Evolutionary conservation across 2,329 filamentous ascomycete genomes (phyloP), one percentile per base, ranked within the genome.

Genomic region (Lizonia empirigonia): DNA sequence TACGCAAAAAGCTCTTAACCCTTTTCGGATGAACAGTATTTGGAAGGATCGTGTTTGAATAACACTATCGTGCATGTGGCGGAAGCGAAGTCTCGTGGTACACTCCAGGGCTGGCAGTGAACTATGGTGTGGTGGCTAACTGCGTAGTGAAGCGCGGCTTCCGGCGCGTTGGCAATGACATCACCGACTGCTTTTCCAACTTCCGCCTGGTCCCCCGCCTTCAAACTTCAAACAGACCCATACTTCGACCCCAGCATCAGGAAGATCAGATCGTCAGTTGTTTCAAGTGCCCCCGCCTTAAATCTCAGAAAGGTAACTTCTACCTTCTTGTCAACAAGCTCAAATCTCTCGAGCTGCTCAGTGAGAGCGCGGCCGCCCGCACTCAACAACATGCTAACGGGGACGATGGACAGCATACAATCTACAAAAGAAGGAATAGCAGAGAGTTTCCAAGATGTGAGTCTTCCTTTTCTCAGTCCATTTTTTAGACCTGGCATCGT

Each of bases 321-420:
- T 27, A 39, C 18, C 37, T 24, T 37, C 42, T 29, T 20, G 5
- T 44, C 37, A 27, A 16, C 29, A 20, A 24, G 39, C 20, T 18
- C 41, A 55, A n/a, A 24, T 27, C 26, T 33, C 29, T 33, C 32
- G 41, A 58, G 56, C 44, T 58, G 29, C 50, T 56, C 46, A 48
- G 52, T 57, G 38, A 58, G 39, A 37, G 49, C 48, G 46, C 35
- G 41, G 49, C 38, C 40, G 38, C 50, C 30, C 38, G 22, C 24
- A 29, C 30, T 24, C 15, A 38, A 36, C 38, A 44, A 45, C n/a
- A 24, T 61, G 60, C 65, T 69, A 59, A 70, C 58, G 60, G 59
- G 59, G 56, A 53, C 45, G 37, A 54, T 47, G 49, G 19, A 32
- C 36, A 61, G 56, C 51, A 48, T 42, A 38, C 51, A 36, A 53